These are phyloP conservation scores for Solanum arcanum DNA, from an alignment of 257 asterid genomes.

Conservation along the genomic window DNA sequence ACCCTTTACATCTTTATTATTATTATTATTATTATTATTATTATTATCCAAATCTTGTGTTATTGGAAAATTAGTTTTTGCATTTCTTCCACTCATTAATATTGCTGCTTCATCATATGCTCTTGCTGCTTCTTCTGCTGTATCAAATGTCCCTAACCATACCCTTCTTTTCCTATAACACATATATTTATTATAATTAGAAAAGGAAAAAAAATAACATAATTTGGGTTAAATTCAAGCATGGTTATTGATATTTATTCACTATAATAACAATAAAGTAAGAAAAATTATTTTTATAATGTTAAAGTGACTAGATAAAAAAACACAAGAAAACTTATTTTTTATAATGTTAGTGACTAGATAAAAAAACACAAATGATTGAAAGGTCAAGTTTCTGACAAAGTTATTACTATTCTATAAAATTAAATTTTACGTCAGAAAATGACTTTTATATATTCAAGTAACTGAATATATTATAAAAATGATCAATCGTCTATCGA, in stretches of 20 bases:
- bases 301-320: not conserved
- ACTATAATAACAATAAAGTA: not conserved
- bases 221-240: too few species aligned
- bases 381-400: not conserved
- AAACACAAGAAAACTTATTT: too few species aligned
- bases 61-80: slow-evolving; percentile 68
- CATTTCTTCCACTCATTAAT: slow-evolving; percentile 65
- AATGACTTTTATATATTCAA: not conserved
- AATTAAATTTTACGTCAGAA: not conserved
- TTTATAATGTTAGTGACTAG: not conserved
- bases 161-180: slow-evolving; percentile 62
- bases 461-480: too few species aligned
- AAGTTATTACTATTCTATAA: not conserved
- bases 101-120: slow-evolving; percentile 80
- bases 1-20: not conserved
- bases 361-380: not conserved
- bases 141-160: slow-evolving; percentile 80
- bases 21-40: not conserved
- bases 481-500: not conserved
- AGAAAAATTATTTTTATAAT: not conserved
- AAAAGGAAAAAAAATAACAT: not conserved
- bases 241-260: not conserved
- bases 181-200: too few species aligned
- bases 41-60: slow-evolving; percentile 15
- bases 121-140: slow-evolving; percentile 82